phyloP scores from a whole-genome alignment of 306 rosid species.

The Parietaria judaica region DNA sequence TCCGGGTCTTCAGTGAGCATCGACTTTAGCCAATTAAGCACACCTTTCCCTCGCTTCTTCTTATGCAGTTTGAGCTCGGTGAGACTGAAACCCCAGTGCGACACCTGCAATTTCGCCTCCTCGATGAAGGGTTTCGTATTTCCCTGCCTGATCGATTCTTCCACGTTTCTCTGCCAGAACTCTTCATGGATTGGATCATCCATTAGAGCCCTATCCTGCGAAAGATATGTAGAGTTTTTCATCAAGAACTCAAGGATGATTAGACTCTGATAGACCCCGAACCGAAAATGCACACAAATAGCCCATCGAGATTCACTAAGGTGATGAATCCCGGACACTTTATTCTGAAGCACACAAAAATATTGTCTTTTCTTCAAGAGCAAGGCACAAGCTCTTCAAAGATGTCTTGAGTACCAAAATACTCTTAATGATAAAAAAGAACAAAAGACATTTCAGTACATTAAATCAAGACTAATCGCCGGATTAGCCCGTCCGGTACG shows the following conservation, averaged over 20 bases:
- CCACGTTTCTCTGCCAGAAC: constrained; percentile 97
- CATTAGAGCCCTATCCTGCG: constrained; percentile 78
- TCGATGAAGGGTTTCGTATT: constrained; percentile 64
- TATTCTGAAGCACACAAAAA: too few species aligned
- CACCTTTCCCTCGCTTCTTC: constrained; percentile 36
- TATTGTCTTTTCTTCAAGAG: neutral
- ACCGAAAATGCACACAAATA: too few species aligned
- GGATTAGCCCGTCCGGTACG: too few species aligned
- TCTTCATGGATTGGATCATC: constrained; percentile 93
- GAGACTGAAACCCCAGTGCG: constrained; percentile 95
- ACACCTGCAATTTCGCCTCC: constrained; percentile 84
- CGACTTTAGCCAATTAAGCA: constrained; percentile 66
- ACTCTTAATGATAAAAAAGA: too few species aligned
- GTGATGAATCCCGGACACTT: too few species aligned
- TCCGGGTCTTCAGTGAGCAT: constrained; percentile 47
- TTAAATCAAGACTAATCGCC: too few species aligned
- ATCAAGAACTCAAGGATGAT: constrained; percentile 2
- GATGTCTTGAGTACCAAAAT: too few species aligned
- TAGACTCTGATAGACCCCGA: neutral
- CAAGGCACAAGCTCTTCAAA: too few species aligned
- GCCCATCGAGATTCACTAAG: too few species aligned
- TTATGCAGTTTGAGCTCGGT: constrained; percentile 82
- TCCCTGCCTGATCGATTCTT: constrained; percentile 91
- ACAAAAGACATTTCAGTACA: too few species aligned
- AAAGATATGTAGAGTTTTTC: constrained; percentile 11